Base-by-base conservation (phyloP, 164 flowering plant species). In the Warburgia ugandensis region DNA sequence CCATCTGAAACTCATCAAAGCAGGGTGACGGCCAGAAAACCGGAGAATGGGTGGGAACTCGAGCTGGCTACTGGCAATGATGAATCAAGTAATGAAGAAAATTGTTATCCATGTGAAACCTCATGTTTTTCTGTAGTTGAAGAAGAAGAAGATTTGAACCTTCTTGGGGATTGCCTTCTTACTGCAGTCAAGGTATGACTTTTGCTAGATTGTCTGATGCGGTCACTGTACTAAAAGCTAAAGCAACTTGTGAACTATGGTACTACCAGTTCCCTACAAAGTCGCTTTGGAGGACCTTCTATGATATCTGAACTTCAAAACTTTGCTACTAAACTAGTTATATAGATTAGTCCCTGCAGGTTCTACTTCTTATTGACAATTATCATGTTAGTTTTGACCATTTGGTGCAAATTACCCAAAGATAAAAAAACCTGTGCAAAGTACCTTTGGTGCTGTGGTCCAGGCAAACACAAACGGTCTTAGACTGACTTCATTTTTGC, bases 101-200 rank as follows among this genome's bases (percentile, higher is more conserved):
- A 29, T 48, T 57, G 50, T 38, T 30, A 38, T 49, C 49, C 67
- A 35, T 58, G 56, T 50, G 73, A 66, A 59, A 32, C 44, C 30
- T 60, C 82, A 36, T 55, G 61, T 62, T 63, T 81, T 37, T 45
- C 59, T 55, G 43, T 51, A 43, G 48, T 20, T 52, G 72, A 66
- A 48, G 75, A 70, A 48, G 75, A 70, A 42, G 88, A 81, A 46
- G 64, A 48, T 38, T 61, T 62, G 25, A 50, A 54, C 49, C 84
- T 89, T 71, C 64, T 89, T 22, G 72, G 69, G 1, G 92, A 94
- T 40, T 94, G 99, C 65, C 96, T 89, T 66, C 94, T 86, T 46
- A 66, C 88, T 54, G 83, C 97, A 56, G 78, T 94, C 36, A 94
- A 92, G 91, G 99, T 92, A 71, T 51, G 40, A 9, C 40, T 54